Evolutionary conservation across 352 stramenopile species (phyloP).

Genomic region (Phytophthora pisi): DNA sequence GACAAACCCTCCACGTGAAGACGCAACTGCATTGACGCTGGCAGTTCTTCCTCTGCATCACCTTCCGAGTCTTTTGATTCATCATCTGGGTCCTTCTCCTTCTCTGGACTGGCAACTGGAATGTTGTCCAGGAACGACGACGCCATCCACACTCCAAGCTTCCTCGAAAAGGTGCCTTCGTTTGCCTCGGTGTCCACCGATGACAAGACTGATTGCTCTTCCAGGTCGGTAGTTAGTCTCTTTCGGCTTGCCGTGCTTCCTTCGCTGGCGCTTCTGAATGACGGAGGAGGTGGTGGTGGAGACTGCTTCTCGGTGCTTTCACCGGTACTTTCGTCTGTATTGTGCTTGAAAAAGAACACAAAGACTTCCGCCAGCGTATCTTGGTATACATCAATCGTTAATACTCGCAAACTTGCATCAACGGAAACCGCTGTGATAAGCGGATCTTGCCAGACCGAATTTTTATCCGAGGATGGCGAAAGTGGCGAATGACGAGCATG

Average conservation of each 20-base stretch:
- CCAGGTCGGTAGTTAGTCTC: constrained; percentile 15
- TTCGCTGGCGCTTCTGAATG: constrained; percentile 35
- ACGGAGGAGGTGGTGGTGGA: constrained; percentile 24
- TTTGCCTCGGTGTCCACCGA: constrained; percentile 37
- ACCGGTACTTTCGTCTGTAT: constrained; percentile 27
- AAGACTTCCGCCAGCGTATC: constrained; percentile 78
- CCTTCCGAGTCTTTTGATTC: constrained; percentile 19
- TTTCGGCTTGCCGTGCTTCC: constrained; percentile 32
- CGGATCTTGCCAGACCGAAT: constrained; percentile 77
- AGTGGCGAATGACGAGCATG: constrained; percentile 47
- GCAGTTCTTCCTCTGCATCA: constrained; percentile 36
- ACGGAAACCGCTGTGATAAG: constrained; percentile 73
- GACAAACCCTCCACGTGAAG: constrained; percentile 73
- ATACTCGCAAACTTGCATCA: constrained; percentile 68
- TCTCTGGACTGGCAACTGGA: constrained; percentile 26
- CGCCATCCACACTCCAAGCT: constrained; percentile 61
- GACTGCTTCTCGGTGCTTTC: constrained; percentile 10
- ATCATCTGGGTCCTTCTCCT: constrained; percentile 33
- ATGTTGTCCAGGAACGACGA: constrained; percentile 64
- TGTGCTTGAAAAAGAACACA: constrained; percentile 75
- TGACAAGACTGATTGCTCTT: constrained; percentile 39
- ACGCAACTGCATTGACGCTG: constrained; percentile 73
- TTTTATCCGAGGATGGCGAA: constrained; percentile 33
- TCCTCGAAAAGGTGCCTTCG: constrained; percentile 51
- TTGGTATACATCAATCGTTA: constrained; percentile 81